phyloP scores from a whole-genome alignment of 176 grass and related monocot genomes.

The Themeda triandra region DNA sequence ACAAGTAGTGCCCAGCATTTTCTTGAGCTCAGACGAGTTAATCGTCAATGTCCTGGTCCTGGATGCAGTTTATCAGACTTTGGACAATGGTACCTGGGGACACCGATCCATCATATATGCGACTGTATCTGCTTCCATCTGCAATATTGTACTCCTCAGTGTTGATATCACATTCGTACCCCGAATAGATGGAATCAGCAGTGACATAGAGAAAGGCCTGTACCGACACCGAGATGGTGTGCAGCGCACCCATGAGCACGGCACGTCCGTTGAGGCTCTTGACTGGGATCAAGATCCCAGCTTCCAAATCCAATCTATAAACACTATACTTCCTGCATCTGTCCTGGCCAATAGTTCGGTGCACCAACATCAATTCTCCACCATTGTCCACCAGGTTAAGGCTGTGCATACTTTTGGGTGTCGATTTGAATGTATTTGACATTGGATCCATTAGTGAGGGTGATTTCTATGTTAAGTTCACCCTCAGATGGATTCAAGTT shows the following conservation, averaged over 20 bases:
- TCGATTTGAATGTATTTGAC: too few relatives aligned
- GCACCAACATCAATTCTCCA: not conserved
- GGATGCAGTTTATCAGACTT: not conserved
- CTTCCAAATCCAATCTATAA: not conserved
- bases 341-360: not conserved
- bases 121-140: not conserved
- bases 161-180: not conserved
- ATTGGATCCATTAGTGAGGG: too few relatives aligned
- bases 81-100: not conserved
- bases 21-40: not conserved
- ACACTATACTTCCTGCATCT: not conserved
- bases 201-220: not conserved
- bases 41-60: not conserved
- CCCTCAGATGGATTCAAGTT: too few relatives aligned
- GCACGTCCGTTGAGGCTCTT: not conserved
- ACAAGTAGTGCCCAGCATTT: not conserved
- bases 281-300: not conserved
- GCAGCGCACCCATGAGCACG: not conserved
- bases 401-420: too few relatives aligned
- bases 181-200: not conserved
- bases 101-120: not conserved
- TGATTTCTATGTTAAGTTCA: too few relatives aligned
- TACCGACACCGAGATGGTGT: not conserved
- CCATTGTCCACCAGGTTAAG: not conserved
- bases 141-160: not conserved